phyloP scores from a whole-genome alignment of 1,284 basidiomycete genomes.

The Takashimella koratensis region DNA sequence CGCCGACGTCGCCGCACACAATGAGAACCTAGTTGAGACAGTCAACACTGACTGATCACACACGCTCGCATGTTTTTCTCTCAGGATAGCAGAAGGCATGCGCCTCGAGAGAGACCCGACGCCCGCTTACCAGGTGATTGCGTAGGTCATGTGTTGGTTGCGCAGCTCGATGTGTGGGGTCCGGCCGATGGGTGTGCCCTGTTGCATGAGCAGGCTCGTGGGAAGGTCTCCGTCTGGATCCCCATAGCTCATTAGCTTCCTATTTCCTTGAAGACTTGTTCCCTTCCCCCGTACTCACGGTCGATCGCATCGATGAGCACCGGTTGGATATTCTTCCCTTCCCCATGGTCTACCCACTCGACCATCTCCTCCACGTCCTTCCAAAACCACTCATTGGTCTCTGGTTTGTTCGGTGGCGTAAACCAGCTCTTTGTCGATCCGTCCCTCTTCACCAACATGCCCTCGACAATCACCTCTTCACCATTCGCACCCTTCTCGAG shows the following conservation, averaged over 20 bases:
- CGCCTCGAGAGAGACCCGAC: not conserved
- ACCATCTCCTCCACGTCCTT: conserved; percentile 80
- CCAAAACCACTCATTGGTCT: conserved; percentile 87
- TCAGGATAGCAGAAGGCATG: too few relatives aligned
- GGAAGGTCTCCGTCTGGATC: conserved; percentile 69
- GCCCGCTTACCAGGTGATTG: conserved; percentile 75
- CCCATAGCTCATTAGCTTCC: too few relatives aligned
- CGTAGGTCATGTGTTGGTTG: conserved; percentile 94
- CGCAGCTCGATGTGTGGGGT: conserved; percentile 80
- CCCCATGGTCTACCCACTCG: conserved; percentile 63
- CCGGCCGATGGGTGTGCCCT: conserved; percentile 82
- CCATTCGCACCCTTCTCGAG: conserved; percentile 21
- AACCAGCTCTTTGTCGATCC: conserved; percentile 59
- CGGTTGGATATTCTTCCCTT: conserved; percentile 66
- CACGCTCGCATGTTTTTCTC: too few relatives aligned
- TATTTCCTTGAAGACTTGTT: too few relatives aligned
- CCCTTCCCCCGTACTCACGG: conserved; percentile 17
- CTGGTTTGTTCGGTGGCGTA: conserved; percentile 82
- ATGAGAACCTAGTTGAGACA: conserved; percentile 46
- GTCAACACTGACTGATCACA: too few relatives aligned
- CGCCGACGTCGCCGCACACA: conserved; percentile 49
- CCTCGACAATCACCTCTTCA: conserved; percentile 50
- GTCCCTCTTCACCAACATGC: conserved; percentile 67
- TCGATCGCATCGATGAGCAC: conserved; percentile 77
- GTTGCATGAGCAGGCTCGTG: conserved; percentile 62